Evolutionary conservation across 2,329 filamentous ascomycete species (phyloP).

Genomic region (Colletotrichum caudatum): DNA sequence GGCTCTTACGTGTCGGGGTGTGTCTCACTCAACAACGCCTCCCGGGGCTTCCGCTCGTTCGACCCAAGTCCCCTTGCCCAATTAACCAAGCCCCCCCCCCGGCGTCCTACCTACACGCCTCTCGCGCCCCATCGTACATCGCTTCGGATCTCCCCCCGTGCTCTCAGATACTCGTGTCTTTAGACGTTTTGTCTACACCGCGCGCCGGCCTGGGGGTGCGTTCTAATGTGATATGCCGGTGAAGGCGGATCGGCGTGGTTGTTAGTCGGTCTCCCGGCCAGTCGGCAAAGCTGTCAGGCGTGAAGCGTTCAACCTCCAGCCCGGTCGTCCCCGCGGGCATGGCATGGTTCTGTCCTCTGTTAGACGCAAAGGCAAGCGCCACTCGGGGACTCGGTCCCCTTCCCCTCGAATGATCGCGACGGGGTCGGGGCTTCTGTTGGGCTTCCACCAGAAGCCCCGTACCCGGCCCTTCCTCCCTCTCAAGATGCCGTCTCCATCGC

Average conservation of each 20-base stretch:
- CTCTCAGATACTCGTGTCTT: background rate
- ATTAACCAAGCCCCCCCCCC: background rate
- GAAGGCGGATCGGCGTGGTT: background rate
- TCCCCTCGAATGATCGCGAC: background rate
- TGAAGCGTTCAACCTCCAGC: background rate
- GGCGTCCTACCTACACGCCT: background rate
- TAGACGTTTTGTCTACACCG: background rate
- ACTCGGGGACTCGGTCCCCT: background rate
- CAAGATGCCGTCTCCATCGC: background rate
- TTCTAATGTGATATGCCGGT: background rate
- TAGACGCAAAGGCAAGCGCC: no score
- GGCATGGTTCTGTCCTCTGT: no score
- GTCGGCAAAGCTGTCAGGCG: no score
- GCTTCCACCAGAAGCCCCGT: background rate
- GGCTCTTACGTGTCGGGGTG: background rate
- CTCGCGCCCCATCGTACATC: background rate
- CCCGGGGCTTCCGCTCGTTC: background rate
- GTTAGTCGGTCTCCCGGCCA: background rate
- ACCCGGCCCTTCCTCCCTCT: background rate
- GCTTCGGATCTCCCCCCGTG: background rate
- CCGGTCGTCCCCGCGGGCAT: no score
- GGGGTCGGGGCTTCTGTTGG: no score
- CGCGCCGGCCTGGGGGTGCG: no score
- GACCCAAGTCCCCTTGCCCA: background rate
- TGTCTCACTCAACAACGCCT: background rate